Conservation (phyloP, 2,329 filamentous ascomycete species). For the Cladophialophora exuberans region DNA sequence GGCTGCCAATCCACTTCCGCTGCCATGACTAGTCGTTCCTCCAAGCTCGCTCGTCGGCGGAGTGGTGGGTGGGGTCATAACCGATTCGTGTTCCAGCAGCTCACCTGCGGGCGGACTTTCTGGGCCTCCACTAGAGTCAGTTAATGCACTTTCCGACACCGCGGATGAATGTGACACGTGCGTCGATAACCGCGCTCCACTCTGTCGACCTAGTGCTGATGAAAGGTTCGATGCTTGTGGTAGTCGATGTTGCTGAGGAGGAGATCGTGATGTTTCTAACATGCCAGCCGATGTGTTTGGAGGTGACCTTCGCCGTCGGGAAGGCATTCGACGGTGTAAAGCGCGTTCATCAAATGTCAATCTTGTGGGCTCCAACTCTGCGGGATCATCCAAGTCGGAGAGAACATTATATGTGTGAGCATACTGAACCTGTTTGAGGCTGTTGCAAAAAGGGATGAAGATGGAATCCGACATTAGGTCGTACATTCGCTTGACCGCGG, state of each 20-base stretch:
- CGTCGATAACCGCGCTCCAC: slow-evolving; percentile 34
- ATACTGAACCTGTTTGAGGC: slow-evolving; percentile 53
- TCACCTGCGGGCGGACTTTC: slow-evolving; percentile 47
- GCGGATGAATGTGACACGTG: slow-evolving; percentile 43
- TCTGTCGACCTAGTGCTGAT: slow-evolving; percentile 41
- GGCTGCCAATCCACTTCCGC: slow-evolving; percentile 13
- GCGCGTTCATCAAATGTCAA: slow-evolving; percentile 34
- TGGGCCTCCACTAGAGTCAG: slow-evolving; percentile 51
- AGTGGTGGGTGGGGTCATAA: slow-evolving; percentile 56
- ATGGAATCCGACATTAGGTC: slow-evolving; percentile 98
- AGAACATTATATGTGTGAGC: slow-evolving; percentile 47
- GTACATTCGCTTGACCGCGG: slow-evolving; percentile 84
- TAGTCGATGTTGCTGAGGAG: slow-evolving; percentile 33
- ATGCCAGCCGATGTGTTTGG: slow-evolving; percentile 32
- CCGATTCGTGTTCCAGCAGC: slow-evolving; percentile 27
- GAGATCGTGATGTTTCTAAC: slow-evolving; percentile 32
- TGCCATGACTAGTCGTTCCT: slow-evolving; percentile 20
- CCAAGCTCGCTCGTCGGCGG: slow-evolving; percentile 50
- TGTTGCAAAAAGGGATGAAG: slow-evolving; percentile 86
- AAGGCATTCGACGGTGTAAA: slow-evolving; percentile 22
- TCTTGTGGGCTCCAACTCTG: slow-evolving; percentile 37
- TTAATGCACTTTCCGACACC: slow-evolving; percentile 44
- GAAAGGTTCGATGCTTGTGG: slow-evolving; percentile 40
- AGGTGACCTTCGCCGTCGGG: slow-evolving; percentile 31
- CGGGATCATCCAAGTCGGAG: slow-evolving; percentile 46